phyloP scores from a whole-genome alignment of 2,329 filamentous ascomycete genomes.

The Cytospora schulzeri region DNA sequence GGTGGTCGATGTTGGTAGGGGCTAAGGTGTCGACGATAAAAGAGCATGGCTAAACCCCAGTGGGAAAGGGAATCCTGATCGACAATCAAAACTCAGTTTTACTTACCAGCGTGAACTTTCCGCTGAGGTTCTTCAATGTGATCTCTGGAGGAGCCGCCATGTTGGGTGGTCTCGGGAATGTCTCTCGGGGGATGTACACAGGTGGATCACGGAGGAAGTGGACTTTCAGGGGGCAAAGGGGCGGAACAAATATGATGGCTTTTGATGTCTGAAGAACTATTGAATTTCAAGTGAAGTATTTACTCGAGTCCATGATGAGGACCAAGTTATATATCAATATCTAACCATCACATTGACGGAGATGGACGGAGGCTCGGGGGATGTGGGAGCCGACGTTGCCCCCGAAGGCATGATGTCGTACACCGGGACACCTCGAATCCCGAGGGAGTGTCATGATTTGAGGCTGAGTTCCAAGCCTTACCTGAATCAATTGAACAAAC shows the following conservation, averaged over 20 bases:
- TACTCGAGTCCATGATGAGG: not conserved
- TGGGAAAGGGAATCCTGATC: too few species aligned
- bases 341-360: not conserved
- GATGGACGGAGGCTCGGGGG: constrained; percentile 20
- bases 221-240: not conserved
- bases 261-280: too few species aligned
- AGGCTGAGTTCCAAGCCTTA: not conserved
- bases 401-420: not conserved
- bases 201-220: not conserved
- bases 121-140: constrained; percentile 19
- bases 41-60: not conserved
- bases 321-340: constrained; percentile 6
- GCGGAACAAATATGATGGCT: not conserved
- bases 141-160: constrained; percentile 20
- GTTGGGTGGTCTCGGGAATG: constrained; percentile 5
- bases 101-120: constrained; percentile 21
- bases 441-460: constrained; percentile 5
- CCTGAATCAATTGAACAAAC: not conserved
- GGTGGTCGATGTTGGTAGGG: not conserved
- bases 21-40: not conserved
- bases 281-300: too few species aligned
- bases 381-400: constrained; percentile 15
- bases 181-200: constrained; percentile 2
- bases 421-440: constrained; percentile 16
- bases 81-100: not conserved